Evolutionary conservation across 2,329 filamentous ascomycete species (phyloP), one percentile per base, ranked within the genome.

Genomic region (Curvularia lunata): DNA sequence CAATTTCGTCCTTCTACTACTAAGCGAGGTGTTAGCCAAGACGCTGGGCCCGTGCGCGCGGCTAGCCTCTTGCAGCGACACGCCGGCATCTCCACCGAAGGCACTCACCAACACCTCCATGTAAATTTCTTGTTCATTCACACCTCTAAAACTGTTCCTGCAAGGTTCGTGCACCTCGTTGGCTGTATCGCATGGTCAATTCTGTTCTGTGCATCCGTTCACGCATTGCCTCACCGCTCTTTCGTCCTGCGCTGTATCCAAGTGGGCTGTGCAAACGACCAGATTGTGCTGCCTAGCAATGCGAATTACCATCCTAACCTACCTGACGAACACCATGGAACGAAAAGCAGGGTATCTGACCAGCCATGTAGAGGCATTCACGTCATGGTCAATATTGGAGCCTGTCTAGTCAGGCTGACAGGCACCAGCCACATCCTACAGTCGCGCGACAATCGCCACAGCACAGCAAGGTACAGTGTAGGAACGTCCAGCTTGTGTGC

Each of bases 21-120:
- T 45, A 40, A 52, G 53, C 53, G 54, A 47, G 49, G 49, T 57
- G 54, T 43, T 41, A 45, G 54, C 54, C 54, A 57, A 57, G 54
- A 52, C 16, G 38, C 13, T 4, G 16, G 37, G 37, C 18, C 42
- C 53, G 40, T 51, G 48, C 40, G 1, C 18, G 12, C 10, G 10
- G 1, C 48, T 56, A 52, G 47, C 49, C 54, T 10, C 10, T 37
- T 52, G 9, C 9, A 30, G 10, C 25, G 25, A 27, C 25, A 27
- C 25, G 6, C 21, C 42, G 48, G 16, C 27, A 19, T 32, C 41
- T 25, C 37, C 52, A 18, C 38, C 19, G 40, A 16, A 23, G 8
- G 2, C 19, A 21, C 18, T 47, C 43, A 19, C 13, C 43, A 32
- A 10, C 43, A 47, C 23, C 21, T 25, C 27, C 27, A 46, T 46